Evolutionary conservation across 2,329 filamentous ascomycete species (phyloP).

Genomic region (Neonectria hederae): DNA sequence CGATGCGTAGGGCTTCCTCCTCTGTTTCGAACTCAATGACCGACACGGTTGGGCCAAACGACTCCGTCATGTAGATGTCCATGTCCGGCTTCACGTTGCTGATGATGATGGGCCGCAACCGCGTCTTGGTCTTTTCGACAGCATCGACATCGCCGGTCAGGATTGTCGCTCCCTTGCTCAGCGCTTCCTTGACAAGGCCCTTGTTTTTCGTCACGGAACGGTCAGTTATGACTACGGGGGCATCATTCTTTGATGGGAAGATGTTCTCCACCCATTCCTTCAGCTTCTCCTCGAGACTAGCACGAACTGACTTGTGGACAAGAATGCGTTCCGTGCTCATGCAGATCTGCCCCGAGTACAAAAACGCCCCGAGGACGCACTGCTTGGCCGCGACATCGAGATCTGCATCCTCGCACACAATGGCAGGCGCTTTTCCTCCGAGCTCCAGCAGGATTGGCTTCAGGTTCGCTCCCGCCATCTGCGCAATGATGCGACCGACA

Average conservation of each 20-base stretch:
- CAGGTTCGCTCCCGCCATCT: slow-evolving; percentile 49
- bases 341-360: slow-evolving; percentile 82
- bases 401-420: slow-evolving; percentile 57
- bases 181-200: slow-evolving; percentile 58
- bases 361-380: slow-evolving; percentile 37
- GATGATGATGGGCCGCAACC: slow-evolving; percentile 72
- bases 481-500: slow-evolving; percentile 54
- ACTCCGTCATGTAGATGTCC: slow-evolving; percentile 79
- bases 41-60: slow-evolving; percentile 78
- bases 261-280: slow-evolving; percentile 10
- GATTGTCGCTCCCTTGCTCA: slow-evolving; percentile 70
- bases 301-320: slow-evolving; percentile 59
- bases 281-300: slow-evolving; percentile 12
- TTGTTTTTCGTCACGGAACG: slow-evolving; percentile 52
- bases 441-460: slow-evolving; percentile 59
- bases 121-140: slow-evolving; percentile 43
- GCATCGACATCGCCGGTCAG: slow-evolving; percentile 49
- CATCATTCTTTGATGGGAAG: slow-evolving; percentile 7
- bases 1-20: slow-evolving; percentile 75
- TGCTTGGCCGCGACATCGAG: slow-evolving; percentile 51
- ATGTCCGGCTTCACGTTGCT: slow-evolving; percentile 67
- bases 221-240: slow-evolving; percentile 18
- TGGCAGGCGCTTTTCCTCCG: slow-evolving; percentile 56
- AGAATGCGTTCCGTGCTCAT: slow-evolving; percentile 66
- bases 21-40: slow-evolving; percentile 71